Conservation (phyloP, 768 basidiomycete genomes). For the Psilocybe cubensis region DNA sequence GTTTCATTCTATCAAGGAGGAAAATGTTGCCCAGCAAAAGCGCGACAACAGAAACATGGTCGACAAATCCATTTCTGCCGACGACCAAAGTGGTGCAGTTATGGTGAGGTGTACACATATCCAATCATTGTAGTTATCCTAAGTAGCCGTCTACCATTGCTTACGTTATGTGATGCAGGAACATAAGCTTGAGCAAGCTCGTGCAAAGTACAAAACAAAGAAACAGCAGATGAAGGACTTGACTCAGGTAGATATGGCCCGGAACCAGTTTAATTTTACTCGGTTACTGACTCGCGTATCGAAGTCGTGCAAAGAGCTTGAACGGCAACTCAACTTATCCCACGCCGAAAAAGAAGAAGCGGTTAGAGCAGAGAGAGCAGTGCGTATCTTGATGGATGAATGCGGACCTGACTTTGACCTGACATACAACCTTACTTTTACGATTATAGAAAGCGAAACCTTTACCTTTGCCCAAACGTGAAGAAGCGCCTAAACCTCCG, state of each 20-base stretch:
- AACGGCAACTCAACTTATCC: background rate
- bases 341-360: background rate
- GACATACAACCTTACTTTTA: too few species aligned
- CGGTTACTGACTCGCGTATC: background rate
- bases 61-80: background rate
- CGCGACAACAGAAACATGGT: background rate
- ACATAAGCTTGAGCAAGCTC: slow-evolving; percentile 2
- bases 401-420: too few species aligned
- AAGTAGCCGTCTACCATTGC: background rate
- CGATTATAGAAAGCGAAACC: too few species aligned
- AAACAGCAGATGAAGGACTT: slow-evolving; percentile 3
- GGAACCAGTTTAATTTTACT: background rate
- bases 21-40: background rate
- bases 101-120: background rate
- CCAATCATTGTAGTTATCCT: background rate
- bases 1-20: background rate
- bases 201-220: slow-evolving; percentile 8
- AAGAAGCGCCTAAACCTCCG: background rate
- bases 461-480: too few species aligned
- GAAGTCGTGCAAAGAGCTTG: background rate
- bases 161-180: background rate
- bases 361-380: background rate
- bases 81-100: background rate
- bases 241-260: background rate
- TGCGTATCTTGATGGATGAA: too few species aligned